phyloP scores from a whole-genome alignment of 2,329 filamentous ascomycete genomes.

The Arthrobotrys sphaeroides region DNA sequence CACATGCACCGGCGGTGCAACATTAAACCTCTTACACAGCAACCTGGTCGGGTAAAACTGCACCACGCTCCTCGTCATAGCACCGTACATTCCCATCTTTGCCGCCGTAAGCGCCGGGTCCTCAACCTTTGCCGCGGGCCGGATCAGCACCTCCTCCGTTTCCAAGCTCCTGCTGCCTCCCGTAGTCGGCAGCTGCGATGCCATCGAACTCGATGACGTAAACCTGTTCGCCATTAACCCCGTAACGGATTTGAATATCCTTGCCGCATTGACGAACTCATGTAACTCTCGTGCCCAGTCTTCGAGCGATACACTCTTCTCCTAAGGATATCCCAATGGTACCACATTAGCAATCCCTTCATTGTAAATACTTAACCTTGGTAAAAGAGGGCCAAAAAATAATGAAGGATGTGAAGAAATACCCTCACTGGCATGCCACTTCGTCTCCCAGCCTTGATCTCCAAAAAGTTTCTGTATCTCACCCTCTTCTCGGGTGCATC shows the following conservation, averaged over 20 bases:
- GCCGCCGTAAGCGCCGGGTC: constrained; percentile 88
- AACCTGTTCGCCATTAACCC: constrained; percentile 94
- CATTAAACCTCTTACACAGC: constrained; percentile 93
- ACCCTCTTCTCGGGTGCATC: constrained; percentile 80
- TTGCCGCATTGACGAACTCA: constrained; percentile 78
- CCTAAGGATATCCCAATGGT: constrained; percentile 30
- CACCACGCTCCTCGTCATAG: constrained; percentile 77
- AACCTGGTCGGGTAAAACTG: constrained; percentile 83
- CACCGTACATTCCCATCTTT: constrained; percentile 89
- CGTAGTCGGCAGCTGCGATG: constrained; percentile 58
- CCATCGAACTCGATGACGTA: constrained; percentile 72
- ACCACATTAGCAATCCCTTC: not conserved
- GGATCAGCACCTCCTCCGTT: constrained; percentile 61
- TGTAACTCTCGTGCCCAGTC: constrained; percentile 82
- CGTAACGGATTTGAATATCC: constrained; percentile 90
- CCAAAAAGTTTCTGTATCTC: constrained; percentile 84
- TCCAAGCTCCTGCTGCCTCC: constrained; percentile 55
- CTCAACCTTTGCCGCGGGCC: constrained; percentile 68
- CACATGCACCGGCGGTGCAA: constrained; percentile 77
- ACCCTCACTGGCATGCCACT: constrained; percentile 69
- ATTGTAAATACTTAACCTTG: not conserved
- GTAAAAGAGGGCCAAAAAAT: not conserved
- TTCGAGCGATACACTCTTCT: constrained; percentile 67
- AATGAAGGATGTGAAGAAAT: constrained; percentile 15
- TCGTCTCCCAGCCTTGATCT: constrained; percentile 74